Base-by-base conservation (phyloP, 345 rosid genomes). In the Citropsis articulata region DNA sequence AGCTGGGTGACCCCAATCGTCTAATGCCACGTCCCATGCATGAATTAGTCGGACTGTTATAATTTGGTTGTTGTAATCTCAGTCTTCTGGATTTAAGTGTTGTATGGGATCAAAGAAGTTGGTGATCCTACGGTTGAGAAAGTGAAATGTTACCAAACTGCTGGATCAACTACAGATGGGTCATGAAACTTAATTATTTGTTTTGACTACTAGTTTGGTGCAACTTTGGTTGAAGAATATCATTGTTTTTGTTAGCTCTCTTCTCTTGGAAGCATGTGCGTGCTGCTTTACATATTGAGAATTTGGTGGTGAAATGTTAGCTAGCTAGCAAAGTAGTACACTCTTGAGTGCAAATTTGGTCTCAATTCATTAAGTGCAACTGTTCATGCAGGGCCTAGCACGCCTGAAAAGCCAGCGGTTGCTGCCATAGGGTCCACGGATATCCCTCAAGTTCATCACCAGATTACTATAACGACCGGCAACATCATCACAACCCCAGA, bases 391-490 rank as follows among this genome's bases (percentile, higher is more conserved):
- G 97, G 87, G 60, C 31, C 82, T 64, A 77, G 85, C 88, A 87
- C 81, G 88, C 88, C 91, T 35, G 98, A 88, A 82, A 91, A 89
- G 87, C 76, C 83, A 2, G 66, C n/a, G 30, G 55, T 4, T 63
- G 77, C 79, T 79, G 80, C 64, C 2, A 72, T 56, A 1, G 90
- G 88, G 80, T 53, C 87, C 66, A 30, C 25, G 0, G 92, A 89
- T 73, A 80, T 66, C 80, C 71, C 84, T 24, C 90, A 83, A 64
- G 65, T 75, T 74, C 90, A 89, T 86, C 99, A 93, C 83, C 99
- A 95, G 84, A 93, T 93, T 69, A 89, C 97, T 40, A 76, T 95
- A 74, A 85, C 88, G 0, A 79, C 95, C 10, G 82, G 88, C 78
- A 84, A 77, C 60, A 66, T 87, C 42, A 66, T 79, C 55, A 77